Conservation (phyloP, 177 flowering plant species). For the Vitis hybrid region DNA sequence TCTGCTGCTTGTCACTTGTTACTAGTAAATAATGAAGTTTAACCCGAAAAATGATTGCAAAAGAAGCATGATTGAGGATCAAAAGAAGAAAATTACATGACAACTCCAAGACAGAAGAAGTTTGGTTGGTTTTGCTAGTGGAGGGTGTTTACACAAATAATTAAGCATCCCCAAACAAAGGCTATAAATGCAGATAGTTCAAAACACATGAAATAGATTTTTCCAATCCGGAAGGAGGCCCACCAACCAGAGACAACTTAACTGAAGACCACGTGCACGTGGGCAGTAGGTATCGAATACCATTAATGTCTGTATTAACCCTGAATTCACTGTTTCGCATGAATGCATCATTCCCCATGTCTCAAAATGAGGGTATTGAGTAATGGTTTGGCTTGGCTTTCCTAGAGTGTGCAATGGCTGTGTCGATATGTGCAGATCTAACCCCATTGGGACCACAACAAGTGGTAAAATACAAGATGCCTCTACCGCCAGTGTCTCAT, state of each 20-base stretch:
- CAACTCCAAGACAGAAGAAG: too few species aligned
- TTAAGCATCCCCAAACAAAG: too few species aligned
- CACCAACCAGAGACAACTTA: not conserved
- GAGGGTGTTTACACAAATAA: too few species aligned
- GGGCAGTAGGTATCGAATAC: not conserved
- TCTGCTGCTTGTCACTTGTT: too few species aligned
- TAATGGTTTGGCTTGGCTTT: not conserved
- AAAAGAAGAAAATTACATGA: too few species aligned
- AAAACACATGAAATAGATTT: not conserved
- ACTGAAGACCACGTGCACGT: constrained; percentile 2
- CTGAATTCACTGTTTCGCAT: not conserved
- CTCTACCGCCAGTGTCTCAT: too few species aligned
- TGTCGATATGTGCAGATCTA: not conserved
- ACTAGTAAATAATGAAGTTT: too few species aligned
- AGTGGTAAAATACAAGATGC: not conserved
- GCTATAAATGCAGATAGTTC: not conserved
- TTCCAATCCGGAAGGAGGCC: not conserved
- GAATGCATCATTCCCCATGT: constrained; percentile 13
- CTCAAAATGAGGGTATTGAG: not conserved
- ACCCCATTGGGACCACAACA: constrained; percentile 1
- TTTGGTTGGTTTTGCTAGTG: too few species aligned
- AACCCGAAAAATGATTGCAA: too few species aligned
- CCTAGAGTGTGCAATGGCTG: too few species aligned
- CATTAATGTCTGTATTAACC: constrained; percentile 4
- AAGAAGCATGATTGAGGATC: too few species aligned